Evolutionary conservation across 2,329 filamentous ascomycete genomes (phyloP), one percentile per base, ranked within the genome.

Genomic region (Xylaria sp.): DNA sequence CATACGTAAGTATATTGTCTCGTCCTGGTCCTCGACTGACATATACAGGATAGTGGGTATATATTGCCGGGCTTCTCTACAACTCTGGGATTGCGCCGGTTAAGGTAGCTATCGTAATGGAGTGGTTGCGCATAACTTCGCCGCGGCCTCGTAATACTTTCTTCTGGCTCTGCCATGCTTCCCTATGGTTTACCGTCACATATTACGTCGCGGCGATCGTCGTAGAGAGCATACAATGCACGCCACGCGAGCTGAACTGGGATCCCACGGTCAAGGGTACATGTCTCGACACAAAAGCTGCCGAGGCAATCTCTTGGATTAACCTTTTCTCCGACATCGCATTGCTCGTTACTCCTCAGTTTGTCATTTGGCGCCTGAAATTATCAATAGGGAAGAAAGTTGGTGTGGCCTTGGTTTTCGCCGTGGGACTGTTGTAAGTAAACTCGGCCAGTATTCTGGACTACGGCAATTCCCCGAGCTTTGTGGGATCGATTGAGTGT

Each of bases 361-460:
- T 69, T 8, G 55, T 60, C 40, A 66, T 69, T 23, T 69, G 67
- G 67, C 59, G 63, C 10, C 12, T 57, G 40, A 25, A 60, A 32
- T 13, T 61, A 42, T 57, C 54, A 12, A 57, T 2, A 18, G 8
- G 5, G 12, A 60, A 57, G n/a, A 69, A 21, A 55, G 23, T 53
- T 42, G 67, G 63, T 5, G 53, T 66, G 10, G 23, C 55, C 5
- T 9, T 66, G 37, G 51, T 66, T 8, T 63, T 42, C 47, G 55
- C 47, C 5, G 48, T 66, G 13, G 67, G 67, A 23, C 37, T 69
- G 63, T 69, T 69, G 67, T 66, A 63, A 60, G 63, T 68, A 8
- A 13, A 5, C 25, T 5, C 13, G 16, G 13, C 16, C 40, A 18
- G 40, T 18, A 44, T 44, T 44, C 40, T 44, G 16, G 40, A 44